A percentile compares a stretch with the other conserved stretches of the same genome.
phyloP scores from a whole-genome alignment of 2,329 filamentous ascomycete species.

The Neofusicoccum sp. region DNA sequence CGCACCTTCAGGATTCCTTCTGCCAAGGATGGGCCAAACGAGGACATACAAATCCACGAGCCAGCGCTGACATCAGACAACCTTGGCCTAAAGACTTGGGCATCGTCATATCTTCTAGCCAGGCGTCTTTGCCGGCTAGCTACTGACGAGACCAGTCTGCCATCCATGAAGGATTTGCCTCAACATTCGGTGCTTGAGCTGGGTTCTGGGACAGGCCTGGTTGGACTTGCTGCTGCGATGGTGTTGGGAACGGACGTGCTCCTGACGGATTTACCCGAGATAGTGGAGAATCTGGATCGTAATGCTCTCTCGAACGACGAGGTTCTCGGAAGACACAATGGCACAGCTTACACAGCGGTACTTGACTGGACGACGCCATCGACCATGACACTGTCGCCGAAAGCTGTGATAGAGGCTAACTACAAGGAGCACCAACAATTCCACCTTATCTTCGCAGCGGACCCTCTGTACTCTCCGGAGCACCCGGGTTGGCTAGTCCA shows the following conservation, averaged over 20 bases:
- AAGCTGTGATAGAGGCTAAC: constrained; percentile 6
- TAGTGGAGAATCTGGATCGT: constrained; percentile 73
- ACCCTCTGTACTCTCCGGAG: constrained; percentile 80
- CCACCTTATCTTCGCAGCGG: constrained; percentile 73
- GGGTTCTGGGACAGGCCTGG: constrained; percentile 86
- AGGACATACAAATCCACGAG: constrained; percentile 75
- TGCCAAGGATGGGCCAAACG: constrained; percentile 29
- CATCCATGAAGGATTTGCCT: not conserved
- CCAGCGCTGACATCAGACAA: constrained; percentile 85
- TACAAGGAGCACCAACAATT: constrained; percentile 27
- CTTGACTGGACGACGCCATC: constrained; percentile 70
- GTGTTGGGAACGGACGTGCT: constrained; percentile 66
- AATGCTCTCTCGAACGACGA: constrained; percentile 67
- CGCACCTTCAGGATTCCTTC: constrained; percentile 59
- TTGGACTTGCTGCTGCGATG: constrained; percentile 79
- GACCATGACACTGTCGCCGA: constrained; percentile 6
- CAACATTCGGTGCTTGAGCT: constrained; percentile 63
- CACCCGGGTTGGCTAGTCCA: constrained; percentile 74
- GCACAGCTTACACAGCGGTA: constrained; percentile 60
- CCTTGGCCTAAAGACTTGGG: constrained; percentile 93
- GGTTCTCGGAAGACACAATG: constrained; percentile 55
- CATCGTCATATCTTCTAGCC: constrained; percentile 81
- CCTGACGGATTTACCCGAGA: constrained; percentile 81
- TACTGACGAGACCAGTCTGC: constrained; percentile 19
- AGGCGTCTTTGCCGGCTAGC: constrained; percentile 57